A percentile compares a stretch with the other conserved stretches of the same genome.
Evolutionary conservation across 2,329 filamentous ascomycete species (phyloP).

Genomic region (Neospermospora avenae): DNA sequence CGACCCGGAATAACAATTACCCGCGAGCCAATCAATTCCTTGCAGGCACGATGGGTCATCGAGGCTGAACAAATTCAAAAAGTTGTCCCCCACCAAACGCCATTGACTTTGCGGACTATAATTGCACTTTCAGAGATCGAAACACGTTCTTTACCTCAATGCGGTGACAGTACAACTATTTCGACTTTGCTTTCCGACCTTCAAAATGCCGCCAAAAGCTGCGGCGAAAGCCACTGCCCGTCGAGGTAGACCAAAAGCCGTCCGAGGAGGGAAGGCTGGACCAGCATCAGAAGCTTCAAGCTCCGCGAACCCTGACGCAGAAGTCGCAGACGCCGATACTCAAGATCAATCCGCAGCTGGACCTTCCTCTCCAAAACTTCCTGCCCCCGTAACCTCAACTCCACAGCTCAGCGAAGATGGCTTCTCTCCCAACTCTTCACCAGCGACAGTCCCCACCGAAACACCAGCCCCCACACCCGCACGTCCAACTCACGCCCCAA

Average conservation of each 20-base stretch:
- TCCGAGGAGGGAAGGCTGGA: slow-evolving; percentile 18
- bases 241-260: slow-evolving; percentile 25
- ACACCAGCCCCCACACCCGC: slow-evolving; percentile 32
- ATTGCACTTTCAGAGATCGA: not conserved
- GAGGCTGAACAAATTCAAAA: slow-evolving; percentile 10
- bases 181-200: not conserved
- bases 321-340: not conserved
- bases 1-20: not conserved
- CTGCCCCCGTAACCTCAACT: slow-evolving; percentile 5
- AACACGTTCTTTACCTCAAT: not conserved
- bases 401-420: slow-evolving; percentile 20
- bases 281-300: slow-evolving; percentile 2
- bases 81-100: slow-evolving; percentile 11
- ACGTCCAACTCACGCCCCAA: slow-evolving; percentile 9
- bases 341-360: slow-evolving; percentile 8
- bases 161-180: slow-evolving; percentile 9
- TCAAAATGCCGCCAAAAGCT: slow-evolving; percentile 31
- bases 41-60: not conserved
- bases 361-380: not conserved
- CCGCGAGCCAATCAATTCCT: not conserved
- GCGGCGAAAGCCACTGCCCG: slow-evolving; percentile 18
- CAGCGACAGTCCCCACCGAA: slow-evolving; percentile 30
- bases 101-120: not conserved
- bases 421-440: slow-evolving; percentile 32
- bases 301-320: not conserved